Evolutionary conservation across 805 yeast species (phyloP).

Genomic region (Komagataella ulmi): DNA sequence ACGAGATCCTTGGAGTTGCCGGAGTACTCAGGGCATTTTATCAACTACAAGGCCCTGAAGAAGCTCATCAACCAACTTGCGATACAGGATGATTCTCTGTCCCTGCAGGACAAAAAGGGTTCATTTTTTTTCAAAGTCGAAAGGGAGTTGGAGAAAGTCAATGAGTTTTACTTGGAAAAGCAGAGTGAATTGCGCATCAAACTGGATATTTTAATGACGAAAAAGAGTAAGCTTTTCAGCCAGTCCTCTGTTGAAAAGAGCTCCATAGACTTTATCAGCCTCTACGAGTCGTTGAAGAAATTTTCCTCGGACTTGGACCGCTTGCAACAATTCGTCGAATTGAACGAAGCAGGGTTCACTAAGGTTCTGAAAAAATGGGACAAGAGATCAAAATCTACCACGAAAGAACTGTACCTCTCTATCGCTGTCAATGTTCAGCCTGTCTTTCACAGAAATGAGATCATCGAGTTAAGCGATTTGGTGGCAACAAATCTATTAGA

Average conservation of each 20-base stretch:
- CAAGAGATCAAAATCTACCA: slow-evolving; percentile 86
- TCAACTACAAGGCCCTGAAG: slow-evolving; percentile 87
- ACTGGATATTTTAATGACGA: slow-evolving; percentile 61
- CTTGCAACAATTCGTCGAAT: slow-evolving; percentile 84
- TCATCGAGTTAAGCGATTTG: slow-evolving; percentile 71
- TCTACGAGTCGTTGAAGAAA: slow-evolving; percentile 81
- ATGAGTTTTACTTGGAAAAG: slow-evolving; percentile 80
- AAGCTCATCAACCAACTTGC: slow-evolving; percentile 77
- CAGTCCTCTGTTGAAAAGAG: slow-evolving; percentile 31
- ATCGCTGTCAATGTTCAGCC: slow-evolving; percentile 96
- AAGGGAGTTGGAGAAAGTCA: slow-evolving; percentile 91
- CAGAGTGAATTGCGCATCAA: slow-evolving; percentile 78
- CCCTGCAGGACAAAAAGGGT: slow-evolving; percentile 80
- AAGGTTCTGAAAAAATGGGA: slow-evolving; percentile 98
- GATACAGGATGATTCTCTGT: slow-evolving; percentile 19
- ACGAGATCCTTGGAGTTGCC: slow-evolving; percentile 90
- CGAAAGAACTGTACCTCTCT: slow-evolving; percentile 81
- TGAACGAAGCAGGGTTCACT: slow-evolving; percentile 91
- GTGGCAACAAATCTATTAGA: slow-evolving; percentile 58
- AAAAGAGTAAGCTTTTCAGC: slow-evolving; percentile 35
- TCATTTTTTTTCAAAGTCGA: slow-evolving; percentile 82
- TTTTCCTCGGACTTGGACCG: slow-evolving; percentile 81
- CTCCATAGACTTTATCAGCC: slow-evolving; percentile 66
- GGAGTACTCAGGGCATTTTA: slow-evolving; percentile 87
- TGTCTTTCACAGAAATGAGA: slow-evolving; percentile 81